These are phyloP conservation scores for Fusarium guadeloupense DNA, from an alignment of 2,329 filamentous ascomycete genomes.

Conservation along the genomic window DNA sequence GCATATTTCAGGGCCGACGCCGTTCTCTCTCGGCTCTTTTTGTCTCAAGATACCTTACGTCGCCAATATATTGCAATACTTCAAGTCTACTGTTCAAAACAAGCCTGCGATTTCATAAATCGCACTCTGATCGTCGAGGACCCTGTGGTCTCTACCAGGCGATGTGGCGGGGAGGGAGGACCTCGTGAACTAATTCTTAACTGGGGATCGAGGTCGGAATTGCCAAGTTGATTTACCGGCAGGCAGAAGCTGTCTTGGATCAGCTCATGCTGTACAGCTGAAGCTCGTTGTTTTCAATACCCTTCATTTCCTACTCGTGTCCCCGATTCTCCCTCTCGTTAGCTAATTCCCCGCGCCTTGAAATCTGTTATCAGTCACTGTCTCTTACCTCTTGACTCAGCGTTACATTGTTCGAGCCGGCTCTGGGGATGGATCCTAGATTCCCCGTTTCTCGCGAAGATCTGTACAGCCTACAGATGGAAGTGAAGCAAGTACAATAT, in stretches of 20 bases:
- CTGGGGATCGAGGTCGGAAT: constrained; percentile 49
- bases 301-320: constrained; percentile 18
- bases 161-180: constrained; percentile 57
- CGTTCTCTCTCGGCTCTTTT: neutral
- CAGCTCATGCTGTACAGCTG: constrained; percentile 24
- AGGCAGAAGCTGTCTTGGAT: constrained; percentile 6
- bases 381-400: neutral
- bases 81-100: neutral
- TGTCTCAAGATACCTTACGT: neutral
- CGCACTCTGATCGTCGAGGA: constrained; percentile 33
- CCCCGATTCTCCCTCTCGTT: constrained; percentile 6
- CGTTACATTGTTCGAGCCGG: constrained; percentile 1
- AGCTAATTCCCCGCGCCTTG: neutral
- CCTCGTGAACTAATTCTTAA: constrained; percentile 48
- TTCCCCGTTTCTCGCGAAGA: constrained; percentile 69
- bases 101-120: constrained; percentile 25
- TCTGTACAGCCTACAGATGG: constrained; percentile 74
- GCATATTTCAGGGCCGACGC: neutral
- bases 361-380: neutral
- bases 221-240: constrained; percentile 16
- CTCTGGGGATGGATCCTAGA: constrained; percentile 69
- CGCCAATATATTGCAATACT: neutral
- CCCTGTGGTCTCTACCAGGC: constrained; percentile 48
- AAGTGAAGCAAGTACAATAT: constrained; percentile 73
- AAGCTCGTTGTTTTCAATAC: constrained; percentile 12